Conservation (phyloP, 768 basidiomycete species). For the Termitomyces bulborhizus region DNA sequence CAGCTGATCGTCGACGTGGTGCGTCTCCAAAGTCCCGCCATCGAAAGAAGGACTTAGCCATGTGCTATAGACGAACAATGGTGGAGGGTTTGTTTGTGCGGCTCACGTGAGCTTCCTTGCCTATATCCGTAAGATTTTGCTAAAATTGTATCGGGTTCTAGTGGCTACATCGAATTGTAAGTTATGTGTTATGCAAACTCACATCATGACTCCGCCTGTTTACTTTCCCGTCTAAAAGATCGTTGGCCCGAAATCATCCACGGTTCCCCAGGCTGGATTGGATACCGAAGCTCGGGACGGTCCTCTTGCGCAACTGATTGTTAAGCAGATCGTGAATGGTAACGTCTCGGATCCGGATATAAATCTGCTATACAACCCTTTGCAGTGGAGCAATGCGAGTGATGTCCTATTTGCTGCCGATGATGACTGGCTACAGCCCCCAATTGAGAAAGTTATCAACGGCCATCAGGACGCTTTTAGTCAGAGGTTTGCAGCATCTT, state of each 20-base stretch:
- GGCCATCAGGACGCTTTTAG: slow-evolving; percentile 45
- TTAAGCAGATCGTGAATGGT: slow-evolving; percentile 33
- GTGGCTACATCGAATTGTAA: slow-evolving; percentile 42
- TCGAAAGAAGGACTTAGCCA: background rate
- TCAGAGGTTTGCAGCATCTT: slow-evolving; percentile 27
- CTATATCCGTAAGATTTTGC: background rate
- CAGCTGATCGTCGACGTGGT: slow-evolving; percentile 57
- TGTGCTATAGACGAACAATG: slow-evolving; percentile 36
- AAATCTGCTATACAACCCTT: slow-evolving; percentile 41
- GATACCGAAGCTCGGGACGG: slow-evolving; percentile 44
- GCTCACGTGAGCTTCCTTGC: slow-evolving; percentile 40
- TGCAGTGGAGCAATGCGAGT: slow-evolving; percentile 42
- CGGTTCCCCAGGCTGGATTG: slow-evolving; percentile 49
- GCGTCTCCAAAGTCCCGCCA: slow-evolving; percentile 12
- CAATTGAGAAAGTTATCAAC: slow-evolving; percentile 37
- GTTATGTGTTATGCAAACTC: slow-evolving; percentile 14
- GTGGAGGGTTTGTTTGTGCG: slow-evolving; percentile 52
- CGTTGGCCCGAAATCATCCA: slow-evolving; percentile 43
- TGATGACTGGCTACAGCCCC: slow-evolving; percentile 43
- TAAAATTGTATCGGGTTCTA: slow-evolving; percentile 12
- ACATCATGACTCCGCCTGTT: background rate
- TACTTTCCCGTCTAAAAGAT: slow-evolving; percentile 25
- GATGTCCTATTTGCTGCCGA: slow-evolving; percentile 32
- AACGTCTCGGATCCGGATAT: slow-evolving; percentile 34
- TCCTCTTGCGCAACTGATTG: slow-evolving; percentile 44